Evolutionary conservation across 441 rosid genomes (phyloP), one percentile per base, ranked within the genome.

Genomic region (Pelargonium citronellum): DNA sequence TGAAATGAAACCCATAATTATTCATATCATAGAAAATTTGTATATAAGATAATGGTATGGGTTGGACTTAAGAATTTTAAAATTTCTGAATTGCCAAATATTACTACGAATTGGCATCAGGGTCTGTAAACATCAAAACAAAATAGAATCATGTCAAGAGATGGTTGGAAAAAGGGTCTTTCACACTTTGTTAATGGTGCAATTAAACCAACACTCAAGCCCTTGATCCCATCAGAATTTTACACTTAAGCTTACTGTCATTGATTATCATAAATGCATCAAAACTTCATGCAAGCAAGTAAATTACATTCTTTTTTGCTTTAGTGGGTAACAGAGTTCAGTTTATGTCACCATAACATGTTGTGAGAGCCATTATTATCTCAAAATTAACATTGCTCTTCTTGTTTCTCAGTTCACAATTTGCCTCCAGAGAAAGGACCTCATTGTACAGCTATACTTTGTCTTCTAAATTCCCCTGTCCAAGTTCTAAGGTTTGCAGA

Each of bases 381-480:
- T 68, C 41, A 68, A 69, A 67, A 58, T 64, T 75, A 66, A 75
- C 64, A 11, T 7, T 46, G 16, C 73, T 72, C 16, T 74, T 73
- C 47, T 74, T 70, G 43, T 74, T 58, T 67, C 39, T 30, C 78
- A 89, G 94, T 84, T 79, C 82, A 69, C 62, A 69, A 20, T 67
- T 75, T 82, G 79, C 86, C 83, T 71, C 72, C 74, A 74, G 79
- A 72, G 79, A 78, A 79, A 76, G 78, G 72, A 68, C 83, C 87
- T 57, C 74, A 49, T 2, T 83, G 78, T 70, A 79, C 66, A 68
- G 91, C 86, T 66, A 80, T 81, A 71, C 78, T 89, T 74, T 78
- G 83, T 65, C 81, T 87, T 77, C 70, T 80, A 61, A 77, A 72
- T 67, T 84, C 91, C 68, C 80, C 89, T 2, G 71, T 87, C 80